Evolutionary conservation across 192 early-diverging fungal species (phyloP), one percentile per base, ranked within the genome.

Genomic region (Cetraspora pellucida): DNA sequence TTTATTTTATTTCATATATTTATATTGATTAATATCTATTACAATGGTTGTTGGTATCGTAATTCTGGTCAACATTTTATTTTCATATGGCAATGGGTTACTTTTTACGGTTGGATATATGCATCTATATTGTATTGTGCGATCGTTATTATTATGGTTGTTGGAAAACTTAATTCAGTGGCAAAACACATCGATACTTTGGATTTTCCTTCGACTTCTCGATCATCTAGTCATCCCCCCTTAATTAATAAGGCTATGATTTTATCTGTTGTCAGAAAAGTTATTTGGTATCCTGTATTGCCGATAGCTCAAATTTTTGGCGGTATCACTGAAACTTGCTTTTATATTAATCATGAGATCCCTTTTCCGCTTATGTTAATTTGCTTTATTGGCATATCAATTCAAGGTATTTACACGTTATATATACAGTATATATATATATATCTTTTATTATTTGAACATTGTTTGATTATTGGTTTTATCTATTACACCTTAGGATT

Each of bases 331-430:
- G 31, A 37, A 37, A 37, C 31, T 37, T 37, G 5, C 31, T 3
- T 37, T 37, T 37, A 37, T 37, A 37, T 37, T 37, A 3, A 37
- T 37, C 31, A 37, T 37, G 5, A 3, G 31, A 37, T 37, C 31
- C 31, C 31, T 37, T 37, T n/a, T n/a, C n/a, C 5, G 5, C 31
- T 5, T 37, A 1, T 37, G 5, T 37, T 37, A n/a, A n/a, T 37
- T 37, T 37, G 5, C 31, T 37, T 37, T 37, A 1, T 52, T 28
- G 10, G 19, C 16, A 17, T 3, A 14, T 54, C 49, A 54, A 5
- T 49, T 54, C 69, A 71, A 71, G 69, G 69, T 71, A 71, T n/a
- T n/a, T n/a, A n/a, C n/a, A 44, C 14, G 28, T n/a, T n/a, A n/a
- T n/a, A n/a, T n/a, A n/a, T n/a, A n/a, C n/a, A n/a, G n/a, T 8